A percentile compares a stretch with the other conserved stretches of the same genome.
phyloP scores from a whole-genome alignment of 441 rosid genomes.

The Breynia disticha region DNA sequence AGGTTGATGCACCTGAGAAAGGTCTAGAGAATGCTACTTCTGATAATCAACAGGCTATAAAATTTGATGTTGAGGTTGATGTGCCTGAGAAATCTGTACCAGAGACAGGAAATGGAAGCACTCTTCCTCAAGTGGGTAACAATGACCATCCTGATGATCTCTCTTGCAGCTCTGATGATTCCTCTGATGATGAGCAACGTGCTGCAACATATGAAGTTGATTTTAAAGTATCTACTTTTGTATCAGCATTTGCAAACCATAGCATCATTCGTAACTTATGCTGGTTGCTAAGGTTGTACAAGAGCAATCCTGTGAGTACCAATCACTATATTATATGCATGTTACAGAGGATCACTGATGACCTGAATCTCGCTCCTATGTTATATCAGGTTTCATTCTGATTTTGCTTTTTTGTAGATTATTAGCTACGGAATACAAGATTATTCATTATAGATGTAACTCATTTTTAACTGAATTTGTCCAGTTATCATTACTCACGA shows the following conservation, averaged over 20 bases:
- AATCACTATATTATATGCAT: slow-evolving; percentile 59
- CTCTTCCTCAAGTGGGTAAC: slow-evolving; percentile 26
- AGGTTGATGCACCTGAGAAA: slow-evolving; percentile 32
- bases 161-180: slow-evolving; percentile 45
- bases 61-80: slow-evolving; percentile 21
- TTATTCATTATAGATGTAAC: slow-evolving; percentile 12
- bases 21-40: no score
- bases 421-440: slow-evolving; percentile 4
- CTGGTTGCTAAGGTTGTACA: slow-evolving; percentile 89
- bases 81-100: slow-evolving; percentile 26
- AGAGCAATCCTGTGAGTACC: slow-evolving; percentile 55
- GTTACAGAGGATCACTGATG: slow-evolving; percentile 72
- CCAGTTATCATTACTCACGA: slow-evolving; percentile 79
- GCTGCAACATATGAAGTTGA: slow-evolving; percentile 75
- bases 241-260: slow-evolving; percentile 78
- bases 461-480: slow-evolving; percentile 15
- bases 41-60: slow-evolving; percentile 24
- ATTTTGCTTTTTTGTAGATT: slow-evolving; percentile 3
- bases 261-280: slow-evolving; percentile 78
- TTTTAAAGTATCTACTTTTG: slow-evolving; percentile 64
- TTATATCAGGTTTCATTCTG: slow-evolving; percentile 68
- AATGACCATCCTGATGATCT: slow-evolving; percentile 32
- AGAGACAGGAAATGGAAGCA: slow-evolving; percentile 23
- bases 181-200: slow-evolving; percentile 63
- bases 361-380: slow-evolving; percentile 89